These are phyloP conservation scores for Aristolochia californica DNA, from an alignment of 164 flowering plant genomes.

Conservation along the genomic window DNA sequence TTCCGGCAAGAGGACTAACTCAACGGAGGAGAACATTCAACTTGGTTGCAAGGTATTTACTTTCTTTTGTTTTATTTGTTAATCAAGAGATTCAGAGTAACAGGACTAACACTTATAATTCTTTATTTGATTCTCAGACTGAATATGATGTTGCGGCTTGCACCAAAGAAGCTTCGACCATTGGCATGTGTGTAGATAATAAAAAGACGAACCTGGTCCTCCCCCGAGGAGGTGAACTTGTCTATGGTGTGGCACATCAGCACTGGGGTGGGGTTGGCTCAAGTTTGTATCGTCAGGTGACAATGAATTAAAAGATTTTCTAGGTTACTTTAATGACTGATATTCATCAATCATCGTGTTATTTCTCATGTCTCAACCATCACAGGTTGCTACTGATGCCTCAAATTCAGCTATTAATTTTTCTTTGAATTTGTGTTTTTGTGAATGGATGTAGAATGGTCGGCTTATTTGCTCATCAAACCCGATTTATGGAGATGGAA, in stretches of 20 bases:
- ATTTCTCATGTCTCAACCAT: too few relatives aligned
- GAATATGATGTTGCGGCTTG: slow-evolving; percentile 64
- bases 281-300: slow-evolving; percentile 62
- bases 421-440: background rate
- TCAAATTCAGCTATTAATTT: background rate
- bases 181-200: slow-evolving; percentile 27
- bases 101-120: background rate
- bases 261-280: slow-evolving; percentile 68
- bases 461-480: slow-evolving; percentile 56
- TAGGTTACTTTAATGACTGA: too few relatives aligned
- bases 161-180: slow-evolving; percentile 12
- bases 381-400: too few relatives aligned
- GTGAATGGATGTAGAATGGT: slow-evolving; percentile 45
- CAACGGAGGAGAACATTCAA: slow-evolving; percentile 10
- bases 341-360: background rate
- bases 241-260: slow-evolving; percentile 79
- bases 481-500: slow-evolving; percentile 65
- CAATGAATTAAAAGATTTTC: background rate
- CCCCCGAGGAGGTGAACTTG: slow-evolving; percentile 52
- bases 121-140: slow-evolving; percentile 24
- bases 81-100: background rate
- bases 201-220: slow-evolving; percentile 33
- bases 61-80: background rate
- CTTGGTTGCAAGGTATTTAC: slow-evolving; percentile 46
- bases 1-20: slow-evolving; percentile 25